Evolutionary conservation across 495 filamentous ascomycete species (phyloP), one percentile per base, ranked within the genome.

Genomic region (Penicillium turbatum): DNA sequence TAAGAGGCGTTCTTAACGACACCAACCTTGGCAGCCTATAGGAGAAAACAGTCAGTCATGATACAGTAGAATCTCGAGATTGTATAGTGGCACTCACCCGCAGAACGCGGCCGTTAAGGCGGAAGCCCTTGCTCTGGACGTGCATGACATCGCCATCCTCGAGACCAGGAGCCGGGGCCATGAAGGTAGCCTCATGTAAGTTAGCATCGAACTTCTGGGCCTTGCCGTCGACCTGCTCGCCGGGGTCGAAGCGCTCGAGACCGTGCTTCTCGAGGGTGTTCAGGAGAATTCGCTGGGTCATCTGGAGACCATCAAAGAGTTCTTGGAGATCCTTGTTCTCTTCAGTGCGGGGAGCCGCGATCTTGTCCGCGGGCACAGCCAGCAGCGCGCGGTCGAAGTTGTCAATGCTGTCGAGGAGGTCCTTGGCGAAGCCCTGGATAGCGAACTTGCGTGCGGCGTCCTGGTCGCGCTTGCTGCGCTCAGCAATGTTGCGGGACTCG

Each of bases 401-500:
- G 77, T 98, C 93, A 68, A 98, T 84, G 63, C 79, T 85, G 61
- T 97, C 93, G 48, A 98, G 80, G 36, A 98, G 85, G 72, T 98
- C 93, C 67, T 87, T 85, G 65, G 92, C 90, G 74, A 98, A 98
- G 48, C 84, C 82, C 69, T 96, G 89, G 68, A 98, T 91, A 53
- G 95, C 95, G 62, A 92, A 98, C 75, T 95, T 89, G 55, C 84
- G 86, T 35, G 90, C 87, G 31, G 79, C 69, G 66, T 95, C 87
- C 70, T 93, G 83, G 40, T 98, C 95, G 60, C 95, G 90, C 72
- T 87, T 85, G 6, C 89, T 92, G 61, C 93, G 89, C 57, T 95
- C 89, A 77, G 97, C 92, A 34, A 97, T 87, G 76, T 97, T 98
- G 62, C 89, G 89, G 81, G 92, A 97, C 57, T 97, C 93, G 68